Percentiles rank a stretch among this genome's conserved stretches.
These are phyloP conservation scores for Colletotrichum magnum DNA, from an alignment of 2,329 filamentous ascomycete species.

Conservation along the genomic window DNA sequence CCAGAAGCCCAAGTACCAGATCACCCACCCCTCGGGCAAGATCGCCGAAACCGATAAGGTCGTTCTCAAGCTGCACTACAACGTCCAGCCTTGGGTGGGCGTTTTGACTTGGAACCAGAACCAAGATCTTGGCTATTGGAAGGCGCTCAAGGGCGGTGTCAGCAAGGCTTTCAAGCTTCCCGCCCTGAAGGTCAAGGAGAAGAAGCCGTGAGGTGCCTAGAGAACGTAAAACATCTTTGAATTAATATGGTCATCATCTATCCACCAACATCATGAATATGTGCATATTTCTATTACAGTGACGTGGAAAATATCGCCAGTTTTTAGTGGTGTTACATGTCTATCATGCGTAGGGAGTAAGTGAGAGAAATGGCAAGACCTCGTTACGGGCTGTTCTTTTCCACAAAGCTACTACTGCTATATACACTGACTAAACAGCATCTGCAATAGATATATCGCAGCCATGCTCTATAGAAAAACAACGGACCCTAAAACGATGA, in stretches of 20 bases:
- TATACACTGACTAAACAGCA: no score
- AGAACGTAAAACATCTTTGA: not conserved
- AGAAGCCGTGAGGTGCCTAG: constrained; percentile 30
- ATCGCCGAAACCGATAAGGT: constrained; percentile 82
- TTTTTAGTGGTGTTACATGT: no score
- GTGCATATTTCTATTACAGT: no score
- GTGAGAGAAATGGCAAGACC: no score
- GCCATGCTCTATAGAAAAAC: not conserved
- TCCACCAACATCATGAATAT: no score
- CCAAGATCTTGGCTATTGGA: constrained; percentile 72
- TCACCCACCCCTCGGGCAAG: constrained; percentile 88
- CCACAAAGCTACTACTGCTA: no score
- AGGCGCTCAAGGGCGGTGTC: constrained; percentile 73
- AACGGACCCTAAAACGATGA: not conserved
- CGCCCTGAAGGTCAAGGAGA: constrained; percentile 72
- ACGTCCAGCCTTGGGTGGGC: constrained; percentile 98
- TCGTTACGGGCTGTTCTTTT: no score
- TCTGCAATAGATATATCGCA: no score
- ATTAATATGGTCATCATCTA: not conserved
- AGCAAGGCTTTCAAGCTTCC: constrained; percentile 77
- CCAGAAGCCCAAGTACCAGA: constrained; percentile 96
- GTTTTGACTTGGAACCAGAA: constrained; percentile 84
- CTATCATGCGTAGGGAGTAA: no score
- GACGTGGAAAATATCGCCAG: no score
- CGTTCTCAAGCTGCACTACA: constrained; percentile 88